Base-by-base conservation (phyloP, 75 land plant genomes). In the Pseudotsuga menziesii region DNA sequence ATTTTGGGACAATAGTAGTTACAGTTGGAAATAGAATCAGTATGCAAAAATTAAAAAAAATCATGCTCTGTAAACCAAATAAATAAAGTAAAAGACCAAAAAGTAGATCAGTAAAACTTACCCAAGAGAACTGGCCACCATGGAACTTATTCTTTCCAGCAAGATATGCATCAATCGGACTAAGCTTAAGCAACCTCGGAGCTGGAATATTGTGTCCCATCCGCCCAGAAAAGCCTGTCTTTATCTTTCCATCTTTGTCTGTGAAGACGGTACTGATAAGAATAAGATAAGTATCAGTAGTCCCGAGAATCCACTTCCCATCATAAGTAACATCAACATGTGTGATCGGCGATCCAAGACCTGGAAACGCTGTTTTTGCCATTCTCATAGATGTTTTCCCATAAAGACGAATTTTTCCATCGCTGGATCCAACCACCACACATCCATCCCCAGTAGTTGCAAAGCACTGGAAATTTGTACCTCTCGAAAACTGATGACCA, bases 41-140 rank as follows among this genome's bases (percentile, higher is more conserved):
- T 23, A 60, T 19, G 23, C 61, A 19, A 60, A n/a, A n/a, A n/a
- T n/a, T n/a, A n/a, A n/a, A 60, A 60, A 2, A 1, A 60, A 60
- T 19, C 20, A 17, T 19, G 9, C 0, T 23, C 1, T 60, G 22
- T 8, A 60, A 60, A 19, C 20, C 61, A 22, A 59, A 22, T 59
- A 59, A 59, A 19, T 59, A 19, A 59, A 41, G 11, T 11, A 61
- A 61, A 61, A 25, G 23, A 61, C 26, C 11, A 5, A 61, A 41
- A 52, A 59, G 6, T 20, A 59, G 15, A 52, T 62, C n/a, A 62
- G 27, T 22, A 44, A 22, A 23, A 59, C 93, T 76, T 82, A 97
- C 99, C 99, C 99, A 97, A n/a, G 99, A 97, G 75, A 97, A 97
- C 39, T 97, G 99, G 25, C 96, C 99, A 15, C 89, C 88, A 57